Evolutionary conservation across 352 stramenopile genomes (phyloP), one percentile per base, ranked within the genome.

Genomic region (Poterioochromonas sp.): DNA sequence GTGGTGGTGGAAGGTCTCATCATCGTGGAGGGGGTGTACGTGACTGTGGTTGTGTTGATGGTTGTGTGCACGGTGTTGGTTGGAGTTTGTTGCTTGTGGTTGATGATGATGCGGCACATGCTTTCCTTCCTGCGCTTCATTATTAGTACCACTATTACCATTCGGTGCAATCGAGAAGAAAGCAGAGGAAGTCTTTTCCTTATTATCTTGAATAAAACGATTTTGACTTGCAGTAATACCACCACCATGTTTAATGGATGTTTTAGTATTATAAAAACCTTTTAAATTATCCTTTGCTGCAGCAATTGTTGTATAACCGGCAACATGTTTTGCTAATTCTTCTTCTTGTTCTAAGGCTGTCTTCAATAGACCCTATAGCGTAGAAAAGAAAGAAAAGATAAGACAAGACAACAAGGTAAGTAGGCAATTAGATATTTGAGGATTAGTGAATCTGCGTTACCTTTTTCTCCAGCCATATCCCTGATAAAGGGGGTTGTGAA

Each of bases 381-480:
- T n/a, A 11, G 41, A 20, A 44, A n/a, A 44, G 20, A 35, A 29
- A 71, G 15, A 41, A 47, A 35, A 8, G 8, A 29, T 8, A 5
- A 65, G 8, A 65, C 26, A 65, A 15, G 5, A 39, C 26, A 15
- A 65, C 3, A 32, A 39, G 26, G n/a, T 39, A 35, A 65, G 5
- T 32, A 32, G 5, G 12, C n/a, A 22, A 39, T 65, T 5, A 65
- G 26, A 65, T 65, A 32, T 12, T 29, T 65, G 11, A 65, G n/a
- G 5, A 51, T 51, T 51, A 5, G 18, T 32, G 5, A 32, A 32
- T 39, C 8, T 15, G 34, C 5, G 5, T 32, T 71, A 71, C 64
- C 22, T 80, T 80, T 43, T 76, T 58, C 22, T 80, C 77, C 2
- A 80, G 39, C 15, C 29, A 80, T n/a, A 68, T 65, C 2, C 77